These are phyloP conservation scores for Cyamopsis tetragonoloba DNA, from an alignment of 306 rosid species.

Conservation along the genomic window DNA sequence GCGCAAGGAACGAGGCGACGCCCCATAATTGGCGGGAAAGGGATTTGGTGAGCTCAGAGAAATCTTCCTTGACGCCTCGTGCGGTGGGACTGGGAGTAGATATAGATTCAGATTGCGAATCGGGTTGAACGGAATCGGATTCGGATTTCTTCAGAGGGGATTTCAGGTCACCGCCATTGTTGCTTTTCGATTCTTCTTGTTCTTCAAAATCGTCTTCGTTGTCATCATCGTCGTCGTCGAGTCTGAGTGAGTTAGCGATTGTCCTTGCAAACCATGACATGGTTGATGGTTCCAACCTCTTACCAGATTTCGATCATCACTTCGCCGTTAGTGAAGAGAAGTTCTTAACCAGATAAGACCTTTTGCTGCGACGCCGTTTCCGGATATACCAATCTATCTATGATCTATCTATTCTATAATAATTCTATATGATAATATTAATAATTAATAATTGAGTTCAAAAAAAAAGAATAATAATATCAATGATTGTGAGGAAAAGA, in stretches of 20 bases:
- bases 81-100: conserved; percentile 43
- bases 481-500: too few relatives aligned
- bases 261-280: conserved; percentile 86
- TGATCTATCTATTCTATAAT: too few relatives aligned
- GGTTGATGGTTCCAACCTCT: conserved; percentile 22
- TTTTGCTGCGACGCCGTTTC: conserved; percentile 36
- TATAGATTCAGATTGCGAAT: conserved; percentile 29
- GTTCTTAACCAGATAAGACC: conserved; percentile 22
- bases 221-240: conserved; percentile 47
- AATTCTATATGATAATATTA: too few relatives aligned
- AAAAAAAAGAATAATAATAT: too few relatives aligned
- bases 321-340: conserved; percentile 1
- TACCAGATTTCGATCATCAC: conserved; percentile 10
- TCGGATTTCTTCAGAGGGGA: conserved; percentile 27
- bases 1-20: conserved; percentile 88
- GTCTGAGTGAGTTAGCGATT: conserved; percentile 81
- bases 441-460: too few relatives aligned
- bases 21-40: conserved; percentile 80
- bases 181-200: not conserved
- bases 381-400: not conserved
- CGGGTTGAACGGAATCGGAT: conserved; percentile 24
- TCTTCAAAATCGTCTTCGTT: not conserved
- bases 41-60: conserved; percentile 71
- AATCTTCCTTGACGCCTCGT: conserved; percentile 77
- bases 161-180: conserved; percentile 23